phyloP scores from a whole-genome alignment of 768 basidiomycete species.

The Amanita rimosa region DNA sequence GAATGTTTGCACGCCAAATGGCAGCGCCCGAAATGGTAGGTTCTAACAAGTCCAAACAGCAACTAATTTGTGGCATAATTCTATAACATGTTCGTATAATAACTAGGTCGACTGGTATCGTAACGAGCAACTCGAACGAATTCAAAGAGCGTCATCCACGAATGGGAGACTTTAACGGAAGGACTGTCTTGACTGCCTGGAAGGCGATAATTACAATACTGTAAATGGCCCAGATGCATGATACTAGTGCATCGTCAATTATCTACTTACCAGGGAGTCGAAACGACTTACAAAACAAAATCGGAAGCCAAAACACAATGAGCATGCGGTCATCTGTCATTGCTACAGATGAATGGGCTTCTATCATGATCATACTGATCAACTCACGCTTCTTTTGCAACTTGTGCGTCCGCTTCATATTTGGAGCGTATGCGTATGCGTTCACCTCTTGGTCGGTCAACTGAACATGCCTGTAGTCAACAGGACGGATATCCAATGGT shows the following conservation, averaged over 20 bases:
- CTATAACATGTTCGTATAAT: not conserved
- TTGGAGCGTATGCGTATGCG: constrained; percentile 53
- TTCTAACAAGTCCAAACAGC: constrained; percentile 4
- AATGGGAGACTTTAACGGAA: constrained; percentile 32
- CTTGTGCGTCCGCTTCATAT: constrained; percentile 29
- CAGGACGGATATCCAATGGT: constrained; percentile 22
- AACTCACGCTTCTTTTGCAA: constrained; percentile 61
- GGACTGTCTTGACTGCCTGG: constrained; percentile 33
- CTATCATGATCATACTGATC: not conserved
- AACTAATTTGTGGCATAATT: not conserved
- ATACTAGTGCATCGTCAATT: constrained; percentile 28
- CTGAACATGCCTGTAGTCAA: constrained; percentile 36
- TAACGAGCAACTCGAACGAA: not conserved
- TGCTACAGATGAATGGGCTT: constrained; percentile 6
- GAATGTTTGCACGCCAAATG: not conserved
- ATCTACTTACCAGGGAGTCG: constrained; percentile 1
- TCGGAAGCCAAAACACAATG: constrained; percentile 77
- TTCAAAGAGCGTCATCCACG: constrained; percentile 18
- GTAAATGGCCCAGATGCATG: constrained; percentile 51
- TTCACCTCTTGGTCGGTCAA: constrained; percentile 60
- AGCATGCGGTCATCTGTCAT: constrained; percentile 74
- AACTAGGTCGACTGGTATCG: not conserved
- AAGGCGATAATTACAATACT: constrained; percentile 41
- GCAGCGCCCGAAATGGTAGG: not conserved
- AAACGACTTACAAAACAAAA: constrained; percentile 55